A percentile compares a stretch with the other conserved stretches of the same genome.
Conservation (phyloP, 1,284 basidiomycete species). For the Lignosus rhinocerotis region DNA sequence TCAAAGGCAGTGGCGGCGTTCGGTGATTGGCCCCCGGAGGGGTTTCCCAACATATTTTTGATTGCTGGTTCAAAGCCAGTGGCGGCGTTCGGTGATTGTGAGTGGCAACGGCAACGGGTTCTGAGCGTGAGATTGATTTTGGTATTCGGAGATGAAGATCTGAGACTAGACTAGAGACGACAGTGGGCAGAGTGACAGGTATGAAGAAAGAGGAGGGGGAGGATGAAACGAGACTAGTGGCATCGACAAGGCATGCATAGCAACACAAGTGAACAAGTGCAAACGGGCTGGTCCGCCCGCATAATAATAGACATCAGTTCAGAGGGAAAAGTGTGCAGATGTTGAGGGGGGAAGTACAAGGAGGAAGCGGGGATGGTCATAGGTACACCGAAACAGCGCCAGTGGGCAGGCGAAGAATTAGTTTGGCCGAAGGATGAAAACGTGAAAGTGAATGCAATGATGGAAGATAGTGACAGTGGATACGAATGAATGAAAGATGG, state of each 20-base stretch:
- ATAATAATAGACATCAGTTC: conserved; percentile 15
- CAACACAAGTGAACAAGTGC: conserved; percentile 7
- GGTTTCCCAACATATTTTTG: too few relatives aligned
- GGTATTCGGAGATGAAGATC: too few relatives aligned
- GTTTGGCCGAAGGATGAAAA: neutral
- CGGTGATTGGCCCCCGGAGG: too few relatives aligned
- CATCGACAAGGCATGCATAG: neutral
- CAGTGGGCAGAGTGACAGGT: neutral
- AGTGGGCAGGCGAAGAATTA: neutral
- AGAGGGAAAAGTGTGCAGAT: neutral
- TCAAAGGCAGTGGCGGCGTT: too few relatives aligned
- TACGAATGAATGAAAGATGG: neutral
- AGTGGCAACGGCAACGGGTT: too few relatives aligned
- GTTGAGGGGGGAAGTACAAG: neutral
- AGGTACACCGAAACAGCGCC: neutral
- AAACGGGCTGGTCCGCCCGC: conserved; percentile 13
- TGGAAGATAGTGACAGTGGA: neutral
- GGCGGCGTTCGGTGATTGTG: too few relatives aligned
- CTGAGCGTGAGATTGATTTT: too few relatives aligned
- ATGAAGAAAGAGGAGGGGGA: neutral
- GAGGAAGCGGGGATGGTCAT: neutral
- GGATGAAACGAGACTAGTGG: neutral
- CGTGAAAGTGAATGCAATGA: neutral
- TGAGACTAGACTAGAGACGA: neutral
- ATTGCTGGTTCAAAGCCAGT: too few relatives aligned